These are phyloP conservation scores for Aschersonia sp. DNA, from an alignment of 2,329 filamentous ascomycete genomes.

Conservation along the genomic window DNA sequence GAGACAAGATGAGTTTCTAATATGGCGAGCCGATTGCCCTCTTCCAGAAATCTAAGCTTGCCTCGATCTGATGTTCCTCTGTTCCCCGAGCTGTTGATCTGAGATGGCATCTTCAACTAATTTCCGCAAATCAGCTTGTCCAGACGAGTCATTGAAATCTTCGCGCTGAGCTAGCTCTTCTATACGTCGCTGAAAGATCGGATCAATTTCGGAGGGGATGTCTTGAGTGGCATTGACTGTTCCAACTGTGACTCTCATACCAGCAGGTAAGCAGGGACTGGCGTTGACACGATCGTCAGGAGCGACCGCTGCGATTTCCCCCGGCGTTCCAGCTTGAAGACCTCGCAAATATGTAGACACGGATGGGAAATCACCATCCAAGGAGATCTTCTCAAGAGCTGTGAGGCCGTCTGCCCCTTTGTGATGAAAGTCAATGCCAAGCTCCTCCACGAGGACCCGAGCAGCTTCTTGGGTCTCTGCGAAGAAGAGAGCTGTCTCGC, in stretches of 20 bases:
- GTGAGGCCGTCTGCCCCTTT: constrained; percentile 64
- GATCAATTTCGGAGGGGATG: constrained; percentile 52
- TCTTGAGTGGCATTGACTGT: constrained; percentile 52
- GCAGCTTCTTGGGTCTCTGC: constrained; percentile 70
- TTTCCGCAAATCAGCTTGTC: constrained; percentile 63
- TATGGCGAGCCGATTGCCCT: constrained; percentile 39
- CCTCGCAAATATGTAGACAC: constrained; percentile 56
- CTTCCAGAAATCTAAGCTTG: constrained; percentile 32
- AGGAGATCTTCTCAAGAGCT: constrained; percentile 65
- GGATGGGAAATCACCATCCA: constrained; percentile 63
- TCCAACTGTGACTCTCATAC: constrained; percentile 63
- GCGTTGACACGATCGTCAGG: constrained; percentile 16
- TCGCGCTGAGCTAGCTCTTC: constrained; percentile 73
- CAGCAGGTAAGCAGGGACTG: constrained; percentile 55
- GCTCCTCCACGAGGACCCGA: constrained; percentile 65
- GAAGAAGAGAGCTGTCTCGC: constrained; percentile 91
- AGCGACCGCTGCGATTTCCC: constrained; percentile 13
- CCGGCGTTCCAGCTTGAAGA: constrained; percentile 12
- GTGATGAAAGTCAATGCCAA: constrained; percentile 52
- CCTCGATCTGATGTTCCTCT: constrained; percentile 49
- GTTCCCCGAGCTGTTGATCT: constrained; percentile 47
- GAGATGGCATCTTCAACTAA: constrained; percentile 69
- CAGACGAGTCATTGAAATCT: constrained; percentile 70
- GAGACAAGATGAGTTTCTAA: constrained; percentile 36
- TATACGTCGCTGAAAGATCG: constrained; percentile 72